Base-by-base conservation (phyloP, 768 basidiomycete genomes). In the Rhizopogon vulgaris region DNA sequence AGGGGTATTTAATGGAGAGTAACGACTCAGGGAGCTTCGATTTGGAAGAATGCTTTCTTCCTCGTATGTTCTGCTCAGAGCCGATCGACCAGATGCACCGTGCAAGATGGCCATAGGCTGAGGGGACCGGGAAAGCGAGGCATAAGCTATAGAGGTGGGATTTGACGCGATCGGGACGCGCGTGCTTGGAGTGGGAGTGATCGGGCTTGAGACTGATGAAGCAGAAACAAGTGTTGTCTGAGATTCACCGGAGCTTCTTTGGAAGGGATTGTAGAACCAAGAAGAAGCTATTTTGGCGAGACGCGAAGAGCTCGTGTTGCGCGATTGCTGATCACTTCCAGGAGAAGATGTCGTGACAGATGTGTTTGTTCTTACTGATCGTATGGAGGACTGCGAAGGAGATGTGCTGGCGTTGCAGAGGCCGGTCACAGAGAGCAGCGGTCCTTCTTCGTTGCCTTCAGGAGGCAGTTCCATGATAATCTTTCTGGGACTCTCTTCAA, bases 241-340 rank as follows among this genome's bases (percentile, higher is more conserved):
- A 2, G 85, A 76, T 62, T 87, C 84, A 56, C 77, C 80, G 6
- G 77, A 73, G 1, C 73, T 78, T 52, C 78, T 82, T 32, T 86
- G 73, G 65, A 91, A 90, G 5, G 84, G 78, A 60, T 83, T 87
- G 66, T 89, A 85, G 10, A 90, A 67, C 89, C 89, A 90, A n/a
- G 84, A 76, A 2, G 87, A 79, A 1, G 87, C 73, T 38, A 88
- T 73, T 60, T 82, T 87, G 2, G 86, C 82, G 10, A 69, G 62
- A 25, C 74, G 76, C 6, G 64, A 60, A 38, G 70, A 58, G 18
- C 61, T 58, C 18, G 72, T 56, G 38, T 66, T 63, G 18, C 62
- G 62, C 11, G 57, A 56, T 41, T 49, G 25, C 27, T 53, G 53
- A 25, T 54, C 57, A 2, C 42, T 34, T 15, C 62, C 54, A 15